Evolutionary conservation across 257 asterid species (phyloP).

Genomic region (Ballota nigra): DNA sequence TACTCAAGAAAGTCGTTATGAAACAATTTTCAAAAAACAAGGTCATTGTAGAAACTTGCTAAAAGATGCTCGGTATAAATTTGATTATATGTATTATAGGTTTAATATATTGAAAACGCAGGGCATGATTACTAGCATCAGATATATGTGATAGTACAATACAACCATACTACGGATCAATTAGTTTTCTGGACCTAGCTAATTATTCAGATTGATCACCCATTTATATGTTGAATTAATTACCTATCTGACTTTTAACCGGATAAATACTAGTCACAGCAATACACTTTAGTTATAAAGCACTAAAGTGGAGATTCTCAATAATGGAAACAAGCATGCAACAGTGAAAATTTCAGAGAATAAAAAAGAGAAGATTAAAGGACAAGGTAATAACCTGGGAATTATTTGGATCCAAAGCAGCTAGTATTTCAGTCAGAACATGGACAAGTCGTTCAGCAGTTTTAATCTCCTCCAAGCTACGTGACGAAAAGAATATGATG

Average conservation of each 20-base stretch:
- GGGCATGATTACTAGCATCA: not conserved
- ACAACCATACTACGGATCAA: not conserved
- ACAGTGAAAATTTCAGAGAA: too few relatives aligned
- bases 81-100: not conserved
- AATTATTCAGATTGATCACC: not conserved
- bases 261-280: not conserved
- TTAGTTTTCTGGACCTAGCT: not conserved
- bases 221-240: not conserved
- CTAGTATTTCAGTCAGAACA: slow-evolving; percentile 75
- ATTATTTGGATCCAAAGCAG: slow-evolving; percentile 73
- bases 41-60: not conserved
- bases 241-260: not conserved
- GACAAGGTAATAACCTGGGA: slow-evolving; percentile 51
- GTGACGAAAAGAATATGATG: not conserved
- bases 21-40: not conserved
- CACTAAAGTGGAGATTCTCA: not conserved
- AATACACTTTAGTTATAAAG: not conserved
- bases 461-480: slow-evolving; percentile 78
- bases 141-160: not conserved
- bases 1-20: not conserved
- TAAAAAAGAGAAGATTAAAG: not conserved
- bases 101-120: not conserved
- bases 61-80: not conserved
- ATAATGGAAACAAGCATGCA: not conserved
- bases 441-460: slow-evolving; percentile 74